Percentiles rank a stretch among this genome's conserved stretches.
Evolutionary conservation across 208 protist genomes (phyloP).

Genomic region (Acanthamoeba healyi): DNA sequence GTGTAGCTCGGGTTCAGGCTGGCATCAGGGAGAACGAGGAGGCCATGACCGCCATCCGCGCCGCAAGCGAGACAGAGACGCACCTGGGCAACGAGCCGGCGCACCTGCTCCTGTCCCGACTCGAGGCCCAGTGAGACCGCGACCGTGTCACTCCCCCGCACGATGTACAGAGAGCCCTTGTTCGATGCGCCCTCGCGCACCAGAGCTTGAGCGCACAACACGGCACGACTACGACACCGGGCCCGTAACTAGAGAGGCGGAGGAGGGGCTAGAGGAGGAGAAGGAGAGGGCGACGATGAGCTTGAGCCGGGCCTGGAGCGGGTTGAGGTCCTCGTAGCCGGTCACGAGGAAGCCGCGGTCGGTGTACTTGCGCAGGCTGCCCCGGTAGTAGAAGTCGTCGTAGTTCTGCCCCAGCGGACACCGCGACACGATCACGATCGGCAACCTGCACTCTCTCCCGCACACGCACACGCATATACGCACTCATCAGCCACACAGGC

Average conservation of each 20-base stretch:
- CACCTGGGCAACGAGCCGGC: not conserved
- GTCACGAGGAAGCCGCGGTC: not conserved
- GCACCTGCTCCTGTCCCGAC: not conserved
- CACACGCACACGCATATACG: too few relatives aligned
- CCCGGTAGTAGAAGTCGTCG: slow-evolving; percentile 6
- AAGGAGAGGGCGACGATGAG: not conserved
- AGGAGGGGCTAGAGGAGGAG: too few relatives aligned
- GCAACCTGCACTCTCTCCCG: not conserved
- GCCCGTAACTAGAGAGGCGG: too few relatives aligned
- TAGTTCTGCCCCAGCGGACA: not conserved
- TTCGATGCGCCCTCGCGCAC: too few relatives aligned
- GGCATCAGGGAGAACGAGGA: slow-evolving; percentile 30
- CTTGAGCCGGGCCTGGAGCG: slow-evolving; percentile 2
- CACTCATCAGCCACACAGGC: not conserved
- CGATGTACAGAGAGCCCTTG: too few relatives aligned
- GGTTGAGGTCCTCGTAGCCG: slow-evolving; percentile 2
- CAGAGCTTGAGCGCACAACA: too few relatives aligned
- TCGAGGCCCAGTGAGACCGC: not conserved
- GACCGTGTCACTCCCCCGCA: too few relatives aligned
- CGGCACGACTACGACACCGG: too few relatives aligned
- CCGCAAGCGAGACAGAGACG: not conserved
- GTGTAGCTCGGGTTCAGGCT: not conserved
- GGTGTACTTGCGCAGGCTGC: slow-evolving; percentile 10
- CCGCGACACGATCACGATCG: not conserved
- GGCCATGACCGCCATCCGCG: not conserved